Percentiles rank a stretch among this genome's conserved stretches.
Conservation (phyloP, 108 stramenopile species). For the Chaetoceros tenuissimus region DNA sequence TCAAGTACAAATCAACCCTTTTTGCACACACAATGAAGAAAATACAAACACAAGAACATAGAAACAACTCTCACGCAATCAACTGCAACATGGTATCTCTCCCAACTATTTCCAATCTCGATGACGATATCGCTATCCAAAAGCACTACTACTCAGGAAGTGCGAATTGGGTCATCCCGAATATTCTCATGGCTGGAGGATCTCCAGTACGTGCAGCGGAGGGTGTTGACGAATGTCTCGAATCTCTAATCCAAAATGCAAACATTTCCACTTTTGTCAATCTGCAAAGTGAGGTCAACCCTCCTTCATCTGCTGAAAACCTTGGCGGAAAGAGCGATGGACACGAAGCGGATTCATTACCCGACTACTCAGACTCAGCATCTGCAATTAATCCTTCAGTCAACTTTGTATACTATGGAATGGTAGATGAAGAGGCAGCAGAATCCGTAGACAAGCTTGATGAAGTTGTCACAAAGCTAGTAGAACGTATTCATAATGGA, state of each 20-base stretch:
- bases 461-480: constrained; percentile 1
- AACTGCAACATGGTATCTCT: too few relatives aligned
- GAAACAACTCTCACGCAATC: too few relatives aligned
- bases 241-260: background rate
- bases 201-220: background rate
- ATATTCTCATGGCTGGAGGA: background rate
- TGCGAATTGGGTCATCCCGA: constrained; percentile 5
- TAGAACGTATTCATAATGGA: constrained; percentile 8
- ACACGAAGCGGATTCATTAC: constrained; percentile 1
- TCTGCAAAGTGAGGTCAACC: background rate
- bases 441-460: constrained; percentile 7
- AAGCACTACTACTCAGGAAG: background rate
- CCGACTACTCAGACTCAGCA: constrained; percentile 5
- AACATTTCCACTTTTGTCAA: background rate
- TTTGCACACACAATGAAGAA: too few relatives aligned
- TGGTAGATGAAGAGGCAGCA: constrained; percentile 5
- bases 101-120: background rate
- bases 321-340: background rate
- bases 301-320: background rate
- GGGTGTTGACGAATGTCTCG: background rate
- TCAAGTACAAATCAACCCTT: too few relatives aligned
- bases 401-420: constrained; percentile 18
- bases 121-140: constrained; percentile 3
- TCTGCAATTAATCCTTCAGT: background rate
- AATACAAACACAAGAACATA: too few relatives aligned